These are phyloP conservation scores for Laburnicola sp. DNA, from an alignment of 2,329 filamentous ascomycete species.

Conservation along the genomic window DNA sequence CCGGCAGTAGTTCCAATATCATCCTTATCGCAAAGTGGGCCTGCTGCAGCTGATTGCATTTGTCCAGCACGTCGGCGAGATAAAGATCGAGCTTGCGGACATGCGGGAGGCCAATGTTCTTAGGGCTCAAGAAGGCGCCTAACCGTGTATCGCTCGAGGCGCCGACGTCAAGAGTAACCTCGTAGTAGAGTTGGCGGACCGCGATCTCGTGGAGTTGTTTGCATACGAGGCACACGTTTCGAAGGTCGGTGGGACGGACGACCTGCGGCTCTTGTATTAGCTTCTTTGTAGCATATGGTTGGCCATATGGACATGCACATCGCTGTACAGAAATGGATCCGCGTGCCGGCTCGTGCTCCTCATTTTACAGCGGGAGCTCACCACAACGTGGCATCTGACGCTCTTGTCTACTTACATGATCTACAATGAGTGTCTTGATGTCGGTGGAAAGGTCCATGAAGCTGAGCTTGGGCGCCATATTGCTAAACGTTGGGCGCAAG, in stretches of 20 bases:
- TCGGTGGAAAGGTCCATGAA: conserved; percentile 45
- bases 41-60: conserved; percentile 50
- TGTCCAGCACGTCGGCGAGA: conserved; percentile 49
- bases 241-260: conserved; percentile 52
- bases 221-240: conserved; percentile 52
- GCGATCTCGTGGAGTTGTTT: conserved; percentile 53
- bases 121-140: conserved; percentile 50
- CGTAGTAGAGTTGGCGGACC: conserved; percentile 51
- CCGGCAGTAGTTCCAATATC: conserved; percentile 54
- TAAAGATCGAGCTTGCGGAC: conserved; percentile 53
- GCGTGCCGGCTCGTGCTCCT: neutral
- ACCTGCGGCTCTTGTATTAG: conserved; percentile 34
- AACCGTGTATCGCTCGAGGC: conserved; percentile 49
- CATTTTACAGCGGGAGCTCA: neutral
- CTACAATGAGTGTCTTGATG: conserved; percentile 45
- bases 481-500: neutral
- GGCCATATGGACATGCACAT: neutral
- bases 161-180: conserved; percentile 53
- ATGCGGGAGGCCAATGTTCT: conserved; percentile 53
- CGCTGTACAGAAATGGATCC: neutral
- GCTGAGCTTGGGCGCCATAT: conserved; percentile 31
- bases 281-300: neutral
- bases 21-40: conserved; percentile 54
- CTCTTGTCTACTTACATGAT: conserved; percentile 36
- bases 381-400: neutral